These are phyloP conservation scores for Beauveria asiatica DNA, from an alignment of 2,329 filamentous ascomycete species.

Conservation along the genomic window DNA sequence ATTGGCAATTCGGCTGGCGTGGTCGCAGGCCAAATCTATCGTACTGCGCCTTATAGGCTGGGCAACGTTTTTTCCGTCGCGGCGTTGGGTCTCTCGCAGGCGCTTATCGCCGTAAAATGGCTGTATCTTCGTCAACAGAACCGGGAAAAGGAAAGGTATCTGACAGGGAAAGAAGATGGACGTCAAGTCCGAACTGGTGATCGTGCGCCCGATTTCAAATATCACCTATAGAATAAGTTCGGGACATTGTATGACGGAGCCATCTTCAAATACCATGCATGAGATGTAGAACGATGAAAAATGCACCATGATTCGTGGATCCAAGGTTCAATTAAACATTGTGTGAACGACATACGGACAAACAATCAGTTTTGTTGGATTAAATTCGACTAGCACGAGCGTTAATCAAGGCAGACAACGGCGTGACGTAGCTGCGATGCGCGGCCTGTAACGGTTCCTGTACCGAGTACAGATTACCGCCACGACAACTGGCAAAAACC, in stretches of 20 bases:
- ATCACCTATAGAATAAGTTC: constrained; percentile 24
- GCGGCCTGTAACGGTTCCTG: no score
- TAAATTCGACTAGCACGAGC: no score
- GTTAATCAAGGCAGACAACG: neutral
- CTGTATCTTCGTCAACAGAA: constrained; percentile 36
- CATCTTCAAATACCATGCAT: no score
- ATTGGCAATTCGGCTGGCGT: constrained; percentile 39
- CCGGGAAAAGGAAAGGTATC: constrained; percentile 28
- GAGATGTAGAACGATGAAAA: no score
- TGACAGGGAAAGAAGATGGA: constrained; percentile 32
- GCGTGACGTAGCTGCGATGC: neutral
- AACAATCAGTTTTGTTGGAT: no score
- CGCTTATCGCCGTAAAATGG: constrained; percentile 30
- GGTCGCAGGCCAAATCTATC: constrained; percentile 31
- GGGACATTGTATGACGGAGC: no score
- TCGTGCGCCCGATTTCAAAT: constrained; percentile 37
- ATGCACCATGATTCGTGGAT: no score
- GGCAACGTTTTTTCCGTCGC: constrained; percentile 22
- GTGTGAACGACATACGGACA: no score
- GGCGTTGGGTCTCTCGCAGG: constrained; percentile 21
- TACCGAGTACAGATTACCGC: no score
- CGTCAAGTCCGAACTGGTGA: constrained; percentile 38
- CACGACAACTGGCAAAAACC: no score
- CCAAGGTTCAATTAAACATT: no score
- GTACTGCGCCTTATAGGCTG: constrained; percentile 23